These are phyloP conservation scores for Cutaneotrichosporon sp. DNA, from an alignment of 1,284 basidiomycete genomes.

Conservation along the genomic window DNA sequence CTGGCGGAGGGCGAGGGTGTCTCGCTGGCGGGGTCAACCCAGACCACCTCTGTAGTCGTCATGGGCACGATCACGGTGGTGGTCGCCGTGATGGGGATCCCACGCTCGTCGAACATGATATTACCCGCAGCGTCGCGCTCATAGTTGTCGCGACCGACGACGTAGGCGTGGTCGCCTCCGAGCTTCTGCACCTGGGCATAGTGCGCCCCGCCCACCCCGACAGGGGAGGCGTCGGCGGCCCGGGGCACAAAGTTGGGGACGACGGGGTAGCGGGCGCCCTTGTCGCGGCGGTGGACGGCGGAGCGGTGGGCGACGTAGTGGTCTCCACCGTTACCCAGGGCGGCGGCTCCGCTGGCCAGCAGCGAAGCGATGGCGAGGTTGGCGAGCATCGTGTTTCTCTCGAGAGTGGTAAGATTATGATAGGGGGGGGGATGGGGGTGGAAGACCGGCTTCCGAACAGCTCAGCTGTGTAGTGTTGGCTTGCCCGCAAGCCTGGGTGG, in stretches of 20 bases:
- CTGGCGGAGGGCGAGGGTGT: conserved; percentile 5
- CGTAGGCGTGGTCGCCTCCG: neutral
- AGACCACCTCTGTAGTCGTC: conserved; percentile 46
- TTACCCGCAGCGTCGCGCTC: conserved; percentile 1
- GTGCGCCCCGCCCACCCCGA: conserved; percentile 19
- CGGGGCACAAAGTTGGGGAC: neutral
- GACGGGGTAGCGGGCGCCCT: neutral
- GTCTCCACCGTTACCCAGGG: conserved; percentile 17
- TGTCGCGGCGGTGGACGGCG: conserved; percentile 8
- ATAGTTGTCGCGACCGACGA: conserved; percentile 7
- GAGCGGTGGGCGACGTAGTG: conserved; percentile 22
- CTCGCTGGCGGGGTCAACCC: conserved; percentile 34
- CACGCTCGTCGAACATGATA: conserved; percentile 37
- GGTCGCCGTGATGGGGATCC: conserved; percentile 49
- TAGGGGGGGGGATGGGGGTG: conserved; percentile 9
- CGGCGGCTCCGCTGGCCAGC: conserved; percentile 18
- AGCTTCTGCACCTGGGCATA: conserved; percentile 16
- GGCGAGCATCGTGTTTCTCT: conserved; percentile 17
- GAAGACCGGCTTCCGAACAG: neutral
- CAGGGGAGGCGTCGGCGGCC: neutral
- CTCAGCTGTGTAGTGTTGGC: neutral
- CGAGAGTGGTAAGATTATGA: neutral
- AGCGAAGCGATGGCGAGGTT: conserved; percentile 19
- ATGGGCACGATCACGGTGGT: conserved; percentile 46
- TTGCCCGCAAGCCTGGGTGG: neutral